Conservation (phyloP, 331 rosid genomes). For the Pyracantha coccinea region DNA sequence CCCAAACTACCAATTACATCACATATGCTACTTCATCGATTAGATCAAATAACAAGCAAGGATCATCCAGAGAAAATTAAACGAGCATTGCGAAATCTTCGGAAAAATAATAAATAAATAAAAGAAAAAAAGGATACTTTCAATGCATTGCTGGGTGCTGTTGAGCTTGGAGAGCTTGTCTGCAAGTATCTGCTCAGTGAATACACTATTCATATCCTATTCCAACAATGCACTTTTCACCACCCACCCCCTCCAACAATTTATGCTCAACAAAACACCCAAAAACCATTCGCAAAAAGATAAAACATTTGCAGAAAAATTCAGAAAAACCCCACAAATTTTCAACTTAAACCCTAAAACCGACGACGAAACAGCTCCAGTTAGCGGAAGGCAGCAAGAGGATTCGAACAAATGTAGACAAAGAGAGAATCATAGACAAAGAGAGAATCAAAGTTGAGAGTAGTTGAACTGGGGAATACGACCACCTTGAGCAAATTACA, state of each 20-base stretch:
- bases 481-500: background rate
- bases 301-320: background rate
- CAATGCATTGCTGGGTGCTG: conserved; percentile 79
- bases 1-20: background rate
- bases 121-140: conserved; percentile 61
- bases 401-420: background rate
- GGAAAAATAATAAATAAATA: background rate
- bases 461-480: background rate
- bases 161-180: conserved; percentile 87
- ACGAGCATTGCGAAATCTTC: background rate
- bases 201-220: conserved; percentile 63
- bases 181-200: conserved; percentile 68
- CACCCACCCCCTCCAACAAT: conserved; percentile 2
- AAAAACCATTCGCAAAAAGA: background rate
- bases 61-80: background rate
- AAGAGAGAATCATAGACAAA: background rate
- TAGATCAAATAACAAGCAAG: background rate
- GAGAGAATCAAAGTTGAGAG: background rate
- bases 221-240: conserved; percentile 13
- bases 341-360: background rate
- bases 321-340: background rate
- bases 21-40: background rate
- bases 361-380: background rate
- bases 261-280: conserved; percentile 3
- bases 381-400: background rate